These are phyloP conservation scores for Rhodosporidiobolus odoratus DNA, from an alignment of 768 basidiomycete genomes.

Conservation along the genomic window DNA sequence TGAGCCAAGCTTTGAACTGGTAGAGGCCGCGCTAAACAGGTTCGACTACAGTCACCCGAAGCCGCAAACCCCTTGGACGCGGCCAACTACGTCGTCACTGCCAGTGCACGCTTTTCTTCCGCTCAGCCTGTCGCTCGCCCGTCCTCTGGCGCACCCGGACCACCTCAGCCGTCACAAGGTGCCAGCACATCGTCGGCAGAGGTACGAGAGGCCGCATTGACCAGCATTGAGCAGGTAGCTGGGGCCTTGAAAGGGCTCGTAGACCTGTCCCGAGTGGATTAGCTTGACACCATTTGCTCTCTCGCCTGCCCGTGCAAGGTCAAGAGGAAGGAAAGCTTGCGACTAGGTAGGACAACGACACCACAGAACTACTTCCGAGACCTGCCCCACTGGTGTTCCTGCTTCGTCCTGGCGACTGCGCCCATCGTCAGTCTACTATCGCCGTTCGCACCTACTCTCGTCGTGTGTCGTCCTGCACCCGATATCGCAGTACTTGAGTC, in stretches of 20 bases:
- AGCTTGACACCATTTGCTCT: too few species aligned
- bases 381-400: too few species aligned
- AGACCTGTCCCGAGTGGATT: slow-evolving; percentile 18
- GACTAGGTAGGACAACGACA: too few species aligned
- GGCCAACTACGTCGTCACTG: neutral
- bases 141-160: neutral
- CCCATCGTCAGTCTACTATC: slow-evolving; percentile 5
- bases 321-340: too few species aligned
- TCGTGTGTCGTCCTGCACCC: slow-evolving; percentile 68
- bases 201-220: slow-evolving; percentile 3
- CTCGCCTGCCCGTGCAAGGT: too few species aligned
- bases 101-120: neutral
- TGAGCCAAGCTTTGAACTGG: too few species aligned
- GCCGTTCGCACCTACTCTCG: slow-evolving; percentile 70
- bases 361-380: too few species aligned
- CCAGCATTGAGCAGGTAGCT: slow-evolving; percentile 11
- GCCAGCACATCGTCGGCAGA: neutral
- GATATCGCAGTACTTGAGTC: slow-evolving; percentile 67
- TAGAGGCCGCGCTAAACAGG: too few species aligned
- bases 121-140: neutral
- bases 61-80: neutral
- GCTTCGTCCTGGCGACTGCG: too few species aligned
- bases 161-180: neutral
- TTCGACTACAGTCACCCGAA: neutral
- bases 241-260: slow-evolving; percentile 18